Evolutionary conservation across 169 alveolate species (phyloP).

Genomic region (Toxoplasma gondii): DNA sequence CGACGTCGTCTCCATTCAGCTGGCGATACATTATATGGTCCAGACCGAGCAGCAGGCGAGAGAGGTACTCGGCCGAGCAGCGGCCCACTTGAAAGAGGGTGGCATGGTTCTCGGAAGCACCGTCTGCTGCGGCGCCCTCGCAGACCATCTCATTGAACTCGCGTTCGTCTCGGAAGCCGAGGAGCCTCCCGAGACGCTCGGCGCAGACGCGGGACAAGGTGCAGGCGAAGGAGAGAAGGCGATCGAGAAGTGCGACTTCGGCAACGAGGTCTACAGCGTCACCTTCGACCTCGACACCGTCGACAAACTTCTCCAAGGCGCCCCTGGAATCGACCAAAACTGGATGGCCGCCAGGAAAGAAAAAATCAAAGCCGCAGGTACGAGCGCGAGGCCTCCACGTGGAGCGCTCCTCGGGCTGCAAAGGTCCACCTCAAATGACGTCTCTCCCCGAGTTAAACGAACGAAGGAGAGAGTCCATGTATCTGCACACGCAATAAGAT

Average conservation of each 20-base stretch:
- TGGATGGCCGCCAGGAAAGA: not conserved
- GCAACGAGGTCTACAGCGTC: slow-evolving; percentile 75
- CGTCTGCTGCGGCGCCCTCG: slow-evolving; percentile 67
- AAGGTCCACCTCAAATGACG: no score
- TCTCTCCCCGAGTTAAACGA: no score
- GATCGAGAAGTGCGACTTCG: slow-evolving; percentile 57
- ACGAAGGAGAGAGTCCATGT: not conserved
- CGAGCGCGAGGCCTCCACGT: no score
- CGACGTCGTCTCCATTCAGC: slow-evolving; percentile 85
- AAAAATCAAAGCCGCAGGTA: not conserved
- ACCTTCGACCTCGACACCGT: slow-evolving; percentile 71
- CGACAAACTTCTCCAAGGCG: slow-evolving; percentile 69
- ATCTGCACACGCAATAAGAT: no score
- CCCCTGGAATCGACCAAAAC: slow-evolving; percentile 53
- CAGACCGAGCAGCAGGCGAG: slow-evolving; percentile 78
- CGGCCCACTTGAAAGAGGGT: slow-evolving; percentile 81
- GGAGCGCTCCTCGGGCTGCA: no score
- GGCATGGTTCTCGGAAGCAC: slow-evolving; percentile 86
- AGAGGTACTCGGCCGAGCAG: slow-evolving; percentile 78
- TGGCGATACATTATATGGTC: slow-evolving; percentile 87
- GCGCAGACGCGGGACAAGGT: slow-evolving; percentile 35
- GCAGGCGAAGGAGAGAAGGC: slow-evolving; percentile 55
- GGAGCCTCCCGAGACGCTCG: not conserved
- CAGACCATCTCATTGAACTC: slow-evolving; percentile 53
- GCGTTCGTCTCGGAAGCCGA: not conserved